These are phyloP conservation scores for Rheum nobile DNA, from an alignment of 148 eudicot species.

Conservation along the genomic window DNA sequence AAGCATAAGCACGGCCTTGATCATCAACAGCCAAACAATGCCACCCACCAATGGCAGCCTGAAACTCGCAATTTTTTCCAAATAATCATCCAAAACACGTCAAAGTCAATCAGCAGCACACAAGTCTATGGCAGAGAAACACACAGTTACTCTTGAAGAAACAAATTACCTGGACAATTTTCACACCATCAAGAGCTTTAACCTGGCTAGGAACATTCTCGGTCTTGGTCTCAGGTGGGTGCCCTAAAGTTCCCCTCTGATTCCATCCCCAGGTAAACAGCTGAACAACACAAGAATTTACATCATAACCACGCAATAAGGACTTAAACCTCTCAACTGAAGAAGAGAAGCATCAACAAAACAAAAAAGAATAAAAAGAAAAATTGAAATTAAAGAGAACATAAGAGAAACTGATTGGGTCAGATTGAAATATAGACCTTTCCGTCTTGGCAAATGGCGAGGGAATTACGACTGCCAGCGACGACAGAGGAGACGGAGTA, in stretches of 20 bases:
- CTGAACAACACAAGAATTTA: slow-evolving; percentile 23
- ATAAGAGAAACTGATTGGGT: not conserved
- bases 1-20: slow-evolving; percentile 96
- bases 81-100: slow-evolving; percentile 5
- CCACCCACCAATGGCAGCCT: slow-evolving; percentile 99
- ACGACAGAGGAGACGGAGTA: slow-evolving; percentile 54
- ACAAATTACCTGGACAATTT: slow-evolving; percentile 68
- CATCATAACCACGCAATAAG: not conserved
- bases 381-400: not conserved
- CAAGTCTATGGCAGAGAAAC: not conserved
- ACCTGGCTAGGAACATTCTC: slow-evolving; percentile 92
- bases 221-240: slow-evolving; percentile 77
- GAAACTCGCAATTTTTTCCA: slow-evolving; percentile 12
- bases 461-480: slow-evolving; percentile 94
- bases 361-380: not conserved
- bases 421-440: slow-evolving; percentile 35
- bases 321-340: not conserved
- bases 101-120: slow-evolving; percentile 3
- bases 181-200: slow-evolving; percentile 73
- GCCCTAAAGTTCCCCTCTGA: slow-evolving; percentile 96
- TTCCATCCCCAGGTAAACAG: slow-evolving; percentile 99
- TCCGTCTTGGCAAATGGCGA: slow-evolving; percentile 84
- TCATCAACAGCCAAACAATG: slow-evolving; percentile 99
- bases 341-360: not conserved
- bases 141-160: not conserved